Evolutionary conservation across 768 basidiomycete species (phyloP).

Genomic region (Sutorius australiensis): DNA sequence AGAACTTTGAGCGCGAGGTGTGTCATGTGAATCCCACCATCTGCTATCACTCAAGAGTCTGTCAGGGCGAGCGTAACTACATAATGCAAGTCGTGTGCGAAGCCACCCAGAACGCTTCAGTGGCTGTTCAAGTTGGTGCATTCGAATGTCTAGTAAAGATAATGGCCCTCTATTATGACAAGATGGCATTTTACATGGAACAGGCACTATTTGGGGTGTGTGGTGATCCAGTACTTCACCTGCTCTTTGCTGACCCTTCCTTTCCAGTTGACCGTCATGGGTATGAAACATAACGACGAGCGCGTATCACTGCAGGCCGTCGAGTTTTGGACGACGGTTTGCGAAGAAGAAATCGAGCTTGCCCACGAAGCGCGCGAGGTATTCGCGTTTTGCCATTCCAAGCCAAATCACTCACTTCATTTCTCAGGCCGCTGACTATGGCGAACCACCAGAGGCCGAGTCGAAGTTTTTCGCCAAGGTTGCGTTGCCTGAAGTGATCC

Average conservation of each 20-base stretch:
- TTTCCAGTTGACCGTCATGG: conserved; percentile 85
- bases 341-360: conserved; percentile 94
- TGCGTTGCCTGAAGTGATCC: conserved; percentile 91
- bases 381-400: conserved; percentile 13
- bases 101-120: conserved; percentile 82
- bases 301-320: conserved; percentile 92
- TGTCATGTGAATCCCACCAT: conserved; percentile 23
- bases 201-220: conserved; percentile 94
- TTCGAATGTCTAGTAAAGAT: conserved; percentile 95
- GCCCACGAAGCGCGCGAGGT: conserved; percentile 91
- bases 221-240: conserved; percentile 17
- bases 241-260: conserved; percentile 12
- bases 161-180: conserved; percentile 98
- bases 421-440: conserved; percentile 79
- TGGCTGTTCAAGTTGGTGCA: conserved; percentile 88
- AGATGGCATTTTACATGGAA: conserved; percentile 99
- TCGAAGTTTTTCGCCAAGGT: conserved; percentile 92
- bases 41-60: conserved; percentile 1
- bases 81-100: conserved; percentile 99
- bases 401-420: conserved; percentile 6
- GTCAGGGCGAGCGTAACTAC: conserved; percentile 95
- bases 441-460: conserved; percentile 79
- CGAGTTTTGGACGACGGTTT: conserved; percentile 99
- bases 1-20: conserved; percentile 97
- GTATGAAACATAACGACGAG: conserved; percentile 93